A percentile compares a stretch with the other conserved stretches of the same genome.
Conservation (phyloP, 495 filamentous ascomycete species). For the Penicillium ucsense region DNA sequence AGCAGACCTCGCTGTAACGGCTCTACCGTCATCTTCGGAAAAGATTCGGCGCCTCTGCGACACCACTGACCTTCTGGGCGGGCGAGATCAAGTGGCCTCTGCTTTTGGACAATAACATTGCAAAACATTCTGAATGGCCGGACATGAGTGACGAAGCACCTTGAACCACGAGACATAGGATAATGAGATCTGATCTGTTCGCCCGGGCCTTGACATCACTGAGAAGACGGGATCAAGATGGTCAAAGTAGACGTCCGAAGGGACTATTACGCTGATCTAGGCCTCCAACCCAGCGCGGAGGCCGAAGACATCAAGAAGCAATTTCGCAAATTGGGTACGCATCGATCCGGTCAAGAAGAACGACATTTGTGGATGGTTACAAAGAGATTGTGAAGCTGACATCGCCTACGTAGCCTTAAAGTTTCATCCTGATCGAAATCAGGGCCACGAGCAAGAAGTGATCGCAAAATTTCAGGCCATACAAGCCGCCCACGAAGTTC, state of each 20-base stretch:
- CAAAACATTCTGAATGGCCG: constrained; percentile 3
- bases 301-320: constrained; percentile 71
- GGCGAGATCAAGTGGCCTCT: too few relatives aligned
- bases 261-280: constrained; percentile 85
- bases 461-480: constrained; percentile 77
- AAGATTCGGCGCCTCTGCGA: constrained; percentile 1
- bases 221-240: constrained; percentile 40
- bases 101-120: too few relatives aligned
- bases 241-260: constrained; percentile 61
- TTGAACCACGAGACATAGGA: constrained; percentile 2
- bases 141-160: constrained; percentile 9
- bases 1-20: background rate
- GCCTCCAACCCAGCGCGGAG: constrained; percentile 52
- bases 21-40: background rate
- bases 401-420: constrained; percentile 49
- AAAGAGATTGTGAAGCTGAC: background rate
- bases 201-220: constrained; percentile 1
- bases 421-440: constrained; percentile 86
- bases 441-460: constrained; percentile 66
- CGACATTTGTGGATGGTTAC: background rate
- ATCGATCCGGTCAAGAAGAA: background rate
- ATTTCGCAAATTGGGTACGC: constrained; percentile 71
- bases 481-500: constrained; percentile 74
- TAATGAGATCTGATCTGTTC: constrained; percentile 12
- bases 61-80: background rate